phyloP scores from a whole-genome alignment of 257 asterid species.

The Lycium barbarum region DNA sequence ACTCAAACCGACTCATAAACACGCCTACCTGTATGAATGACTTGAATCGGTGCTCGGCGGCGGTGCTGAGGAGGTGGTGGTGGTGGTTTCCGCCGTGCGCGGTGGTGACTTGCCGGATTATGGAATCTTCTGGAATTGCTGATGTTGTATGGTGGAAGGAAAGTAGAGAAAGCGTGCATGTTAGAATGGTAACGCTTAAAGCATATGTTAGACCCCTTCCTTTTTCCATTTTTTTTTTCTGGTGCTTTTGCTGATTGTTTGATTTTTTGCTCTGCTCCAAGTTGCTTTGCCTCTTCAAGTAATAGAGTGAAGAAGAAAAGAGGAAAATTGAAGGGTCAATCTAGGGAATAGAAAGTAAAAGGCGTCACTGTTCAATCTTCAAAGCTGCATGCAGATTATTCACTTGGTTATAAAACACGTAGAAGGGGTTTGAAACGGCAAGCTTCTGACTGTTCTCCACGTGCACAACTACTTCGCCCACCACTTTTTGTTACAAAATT shows the following conservation, averaged over 20 bases:
- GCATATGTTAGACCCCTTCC: slow-evolving; percentile 54
- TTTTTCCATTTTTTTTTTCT: slow-evolving; percentile 40
- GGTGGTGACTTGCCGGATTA: slow-evolving; percentile 72
- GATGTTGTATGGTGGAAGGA: neutral
- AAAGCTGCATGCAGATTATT: slow-evolving; percentile 27
- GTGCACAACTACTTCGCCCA: neutral
- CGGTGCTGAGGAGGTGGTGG: slow-evolving; percentile 67
- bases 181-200: slow-evolving; percentile 41
- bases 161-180: slow-evolving; percentile 47
- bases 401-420: slow-evolving; percentile 19
- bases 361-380: neutral
- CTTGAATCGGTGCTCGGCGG: slow-evolving; percentile 67
- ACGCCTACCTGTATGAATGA: slow-evolving; percentile 41
- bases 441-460: slow-evolving; percentile 22
- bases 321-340: slow-evolving; percentile 17
- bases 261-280: neutral
- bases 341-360: neutral
- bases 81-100: slow-evolving; percentile 10
- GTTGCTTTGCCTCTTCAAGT: neutral
- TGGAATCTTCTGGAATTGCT: slow-evolving; percentile 37
- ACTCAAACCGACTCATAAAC: no score
- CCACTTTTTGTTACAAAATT: neutral
- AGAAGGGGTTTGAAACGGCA: neutral
- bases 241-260: neutral
- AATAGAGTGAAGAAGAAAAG: neutral